These are phyloP conservation scores for Ambispora gerdemannii DNA, from an alignment of 192 early-diverging fungal species.

Conservation along the genomic window DNA sequence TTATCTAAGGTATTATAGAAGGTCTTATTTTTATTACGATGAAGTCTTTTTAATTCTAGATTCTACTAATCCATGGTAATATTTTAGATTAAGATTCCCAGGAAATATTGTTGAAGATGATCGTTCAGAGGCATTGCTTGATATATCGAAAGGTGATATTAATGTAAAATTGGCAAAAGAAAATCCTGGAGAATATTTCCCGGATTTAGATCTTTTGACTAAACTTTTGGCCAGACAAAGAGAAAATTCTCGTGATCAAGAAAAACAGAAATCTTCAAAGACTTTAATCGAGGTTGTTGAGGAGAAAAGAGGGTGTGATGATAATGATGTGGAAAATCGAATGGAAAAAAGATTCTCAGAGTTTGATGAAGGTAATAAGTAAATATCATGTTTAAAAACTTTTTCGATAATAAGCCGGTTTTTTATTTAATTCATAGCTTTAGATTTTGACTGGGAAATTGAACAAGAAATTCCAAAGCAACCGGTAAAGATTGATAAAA, in stretches of 20 bases:
- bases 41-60: not conserved
- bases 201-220: constrained; percentile 84
- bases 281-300: constrained; percentile 66
- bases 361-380: constrained; percentile 15
- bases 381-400: not conserved
- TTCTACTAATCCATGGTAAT: not conserved
- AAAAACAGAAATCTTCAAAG: too few species aligned
- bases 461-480: constrained; percentile 64
- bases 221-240: constrained; percentile 69
- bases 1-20: constrained; percentile 63
- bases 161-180: constrained; percentile 76
- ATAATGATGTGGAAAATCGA: too few species aligned
- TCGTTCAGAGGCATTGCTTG: constrained; percentile 70
- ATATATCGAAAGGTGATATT: constrained; percentile 74
- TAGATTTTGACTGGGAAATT: constrained; percentile 85
- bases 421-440: constrained; percentile 34
- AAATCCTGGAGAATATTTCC: constrained; percentile 73
- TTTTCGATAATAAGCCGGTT: too few species aligned
- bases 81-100: constrained; percentile 70
- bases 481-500: constrained; percentile 26
- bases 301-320: constrained; percentile 33
- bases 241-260: not conserved
- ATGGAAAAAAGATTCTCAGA: constrained; percentile 34
- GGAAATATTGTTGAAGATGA: constrained; percentile 84
- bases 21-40: not conserved